A percentile compares a stretch with the other conserved stretches of the same genome.
Evolutionary conservation across 352 stramenopile species (phyloP).

Genomic region (Phytopythium aichiense): DNA sequence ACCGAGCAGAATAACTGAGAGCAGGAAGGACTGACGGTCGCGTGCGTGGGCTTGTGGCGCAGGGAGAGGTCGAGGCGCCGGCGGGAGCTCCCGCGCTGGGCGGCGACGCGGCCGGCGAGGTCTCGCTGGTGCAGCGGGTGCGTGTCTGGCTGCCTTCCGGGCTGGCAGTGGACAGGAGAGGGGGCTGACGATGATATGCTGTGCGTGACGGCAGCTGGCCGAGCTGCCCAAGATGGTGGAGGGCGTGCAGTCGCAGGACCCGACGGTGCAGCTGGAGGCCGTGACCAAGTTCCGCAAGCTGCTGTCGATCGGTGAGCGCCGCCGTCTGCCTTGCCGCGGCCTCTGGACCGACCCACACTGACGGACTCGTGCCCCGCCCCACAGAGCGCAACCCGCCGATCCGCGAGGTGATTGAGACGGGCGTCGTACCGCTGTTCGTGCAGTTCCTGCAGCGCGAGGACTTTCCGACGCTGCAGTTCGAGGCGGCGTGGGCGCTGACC

Average conservation of each 20-base stretch:
- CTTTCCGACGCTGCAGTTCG: slow-evolving; percentile 94
- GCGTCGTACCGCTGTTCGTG: slow-evolving; percentile 98
- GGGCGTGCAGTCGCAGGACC: slow-evolving; percentile 91
- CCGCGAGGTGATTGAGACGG: slow-evolving; percentile 98
- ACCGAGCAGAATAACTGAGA: not conserved
- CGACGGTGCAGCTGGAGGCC: slow-evolving; percentile 91
- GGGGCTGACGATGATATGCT: slow-evolving; percentile 9
- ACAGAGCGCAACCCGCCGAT: slow-evolving; percentile 98
- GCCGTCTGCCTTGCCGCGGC: not conserved
- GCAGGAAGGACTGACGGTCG: not conserved
- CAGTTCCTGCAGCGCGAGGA: slow-evolving; percentile 96
- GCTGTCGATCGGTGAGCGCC: slow-evolving; percentile 91
- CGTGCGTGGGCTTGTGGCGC: not conserved
- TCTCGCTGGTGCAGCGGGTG: slow-evolving; percentile 57
- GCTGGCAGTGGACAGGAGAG: slow-evolving; percentile 5
- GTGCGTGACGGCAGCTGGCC: slow-evolving; percentile 67
- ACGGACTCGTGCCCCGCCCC: slow-evolving; percentile 5
- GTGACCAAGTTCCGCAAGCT: slow-evolving; percentile 98
- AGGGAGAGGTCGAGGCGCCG: slow-evolving; percentile 19
- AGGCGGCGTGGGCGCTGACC: slow-evolving; percentile 99
- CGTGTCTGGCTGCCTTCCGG: not conserved
- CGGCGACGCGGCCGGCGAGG: slow-evolving; percentile 32
- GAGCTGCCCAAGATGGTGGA: slow-evolving; percentile 94
- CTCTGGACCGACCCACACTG: not conserved
- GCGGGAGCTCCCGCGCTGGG: slow-evolving; percentile 21